phyloP scores from a whole-genome alignment of 208 protist species.

The Borovskyia barvae region DNA sequence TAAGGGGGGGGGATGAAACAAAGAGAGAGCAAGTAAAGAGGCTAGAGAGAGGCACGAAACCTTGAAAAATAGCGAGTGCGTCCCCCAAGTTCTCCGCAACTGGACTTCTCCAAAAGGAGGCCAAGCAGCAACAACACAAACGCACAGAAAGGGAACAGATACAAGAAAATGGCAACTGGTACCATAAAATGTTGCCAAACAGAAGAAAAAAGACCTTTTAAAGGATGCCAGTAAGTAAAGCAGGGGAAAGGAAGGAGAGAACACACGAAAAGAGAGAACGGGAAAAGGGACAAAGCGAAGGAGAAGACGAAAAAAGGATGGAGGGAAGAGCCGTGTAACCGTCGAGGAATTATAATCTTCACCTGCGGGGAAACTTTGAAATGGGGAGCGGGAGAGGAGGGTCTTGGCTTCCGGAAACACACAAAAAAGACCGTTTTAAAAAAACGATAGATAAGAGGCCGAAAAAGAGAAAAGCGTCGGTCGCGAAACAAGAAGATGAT shows the following conservation, averaged over 20 bases:
- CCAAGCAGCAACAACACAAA: background rate
- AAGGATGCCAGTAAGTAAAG: no score
- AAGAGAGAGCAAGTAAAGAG: constrained; percentile 1
- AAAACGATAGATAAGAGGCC: background rate
- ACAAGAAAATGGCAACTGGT: background rate
- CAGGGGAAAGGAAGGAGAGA: background rate
- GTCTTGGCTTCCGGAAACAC: background rate
- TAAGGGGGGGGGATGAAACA: background rate
- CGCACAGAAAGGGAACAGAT: background rate
- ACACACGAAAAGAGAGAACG: background rate
- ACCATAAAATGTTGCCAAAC: background rate
- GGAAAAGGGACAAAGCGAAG: background rate
- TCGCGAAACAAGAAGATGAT: background rate
- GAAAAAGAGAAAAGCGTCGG: background rate
- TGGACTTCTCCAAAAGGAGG: no score
- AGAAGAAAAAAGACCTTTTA: background rate
- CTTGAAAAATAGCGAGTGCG: background rate
- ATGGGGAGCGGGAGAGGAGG: background rate
- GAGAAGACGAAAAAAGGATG: no score
- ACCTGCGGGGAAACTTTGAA: background rate
- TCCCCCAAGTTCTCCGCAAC: no score
- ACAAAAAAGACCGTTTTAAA: background rate
- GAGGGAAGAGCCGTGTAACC: background rate
- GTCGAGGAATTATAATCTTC: background rate
- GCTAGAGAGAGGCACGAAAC: background rate